Evolutionary conservation across 768 basidiomycete species (phyloP).

Genomic region (Saitozyma sp.): DNA sequence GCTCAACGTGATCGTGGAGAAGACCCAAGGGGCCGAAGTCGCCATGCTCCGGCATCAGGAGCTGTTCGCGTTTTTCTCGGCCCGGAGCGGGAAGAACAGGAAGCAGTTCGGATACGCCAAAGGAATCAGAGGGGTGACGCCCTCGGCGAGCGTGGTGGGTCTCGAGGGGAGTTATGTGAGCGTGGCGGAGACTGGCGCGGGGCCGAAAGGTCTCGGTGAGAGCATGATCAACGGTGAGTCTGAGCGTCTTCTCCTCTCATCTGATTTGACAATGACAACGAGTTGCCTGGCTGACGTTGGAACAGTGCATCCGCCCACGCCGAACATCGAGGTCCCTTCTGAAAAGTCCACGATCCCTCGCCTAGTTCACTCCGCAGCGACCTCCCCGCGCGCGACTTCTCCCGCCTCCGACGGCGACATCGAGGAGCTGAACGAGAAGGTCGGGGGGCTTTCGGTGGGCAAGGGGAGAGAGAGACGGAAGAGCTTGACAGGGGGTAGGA

Average conservation of each 20-base stretch:
- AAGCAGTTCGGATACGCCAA: conserved; percentile 18
- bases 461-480: conserved; percentile 13
- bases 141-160: conserved; percentile 20
- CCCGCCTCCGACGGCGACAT: not conserved
- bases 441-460: conserved; percentile 13
- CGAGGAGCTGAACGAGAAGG: conserved; percentile 2
- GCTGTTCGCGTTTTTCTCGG: conserved; percentile 81
- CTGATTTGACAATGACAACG: no score
- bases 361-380: conserved; percentile 11
- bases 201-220: conserved; percentile 1
- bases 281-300: no score
- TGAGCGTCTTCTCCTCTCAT: not conserved
- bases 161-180: conserved; percentile 47
- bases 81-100: conserved; percentile 53
- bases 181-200: conserved; percentile 12
- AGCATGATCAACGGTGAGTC: conserved; percentile 23
- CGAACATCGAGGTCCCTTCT: not conserved
- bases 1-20: conserved; percentile 75
- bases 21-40: conserved; percentile 78
- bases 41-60: conserved; percentile 80
- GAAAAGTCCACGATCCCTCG: not conserved
- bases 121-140: conserved; percentile 8
- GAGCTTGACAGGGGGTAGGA: conserved; percentile 10
- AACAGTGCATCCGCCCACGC: conserved; percentile 23
- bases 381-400: conserved; percentile 17